phyloP scores from a whole-genome alignment of 164 flowering plant species.

The Pachysandra terminalis region DNA sequence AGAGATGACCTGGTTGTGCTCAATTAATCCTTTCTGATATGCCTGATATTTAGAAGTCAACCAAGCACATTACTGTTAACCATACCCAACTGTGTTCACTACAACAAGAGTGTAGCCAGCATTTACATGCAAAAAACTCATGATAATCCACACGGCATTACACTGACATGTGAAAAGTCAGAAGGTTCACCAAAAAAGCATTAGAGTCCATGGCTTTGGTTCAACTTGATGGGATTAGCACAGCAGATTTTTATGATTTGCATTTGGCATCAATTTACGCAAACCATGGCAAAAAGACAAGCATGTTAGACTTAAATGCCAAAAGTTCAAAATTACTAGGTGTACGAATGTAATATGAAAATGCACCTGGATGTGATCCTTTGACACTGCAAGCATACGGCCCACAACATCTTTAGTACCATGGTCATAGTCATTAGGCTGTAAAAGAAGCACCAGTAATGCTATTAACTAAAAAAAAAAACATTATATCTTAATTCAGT shows the following conservation, averaged over 20 bases:
- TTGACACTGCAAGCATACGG: constrained; percentile 56
- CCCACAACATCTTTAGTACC: constrained; percentile 46
- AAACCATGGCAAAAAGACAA: background rate
- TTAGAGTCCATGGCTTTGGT: background rate
- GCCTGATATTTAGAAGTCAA: too few relatives aligned
- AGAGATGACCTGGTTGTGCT: too few relatives aligned
- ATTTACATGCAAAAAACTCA: too few relatives aligned
- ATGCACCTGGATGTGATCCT: constrained; percentile 86
- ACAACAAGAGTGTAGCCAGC: too few relatives aligned
- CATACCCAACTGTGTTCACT: too few relatives aligned
- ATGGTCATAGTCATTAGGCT: constrained; percentile 86
- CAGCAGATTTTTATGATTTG: too few relatives aligned
- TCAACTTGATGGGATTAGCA: background rate
- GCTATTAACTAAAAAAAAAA: background rate
- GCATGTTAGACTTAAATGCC: background rate
- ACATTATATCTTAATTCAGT: too few relatives aligned
- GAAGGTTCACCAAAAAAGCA: background rate
- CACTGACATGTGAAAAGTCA: too few relatives aligned
- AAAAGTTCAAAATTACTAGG: background rate
- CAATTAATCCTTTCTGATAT: too few relatives aligned
- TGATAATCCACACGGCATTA: too few relatives aligned
- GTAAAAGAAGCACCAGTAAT: constrained; percentile 20
- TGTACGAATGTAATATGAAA: background rate
- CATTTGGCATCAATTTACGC: background rate
- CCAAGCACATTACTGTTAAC: too few relatives aligned